Conservation (phyloP, 805 yeast genomes). For the Nakazawaea anatomiae region DNA sequence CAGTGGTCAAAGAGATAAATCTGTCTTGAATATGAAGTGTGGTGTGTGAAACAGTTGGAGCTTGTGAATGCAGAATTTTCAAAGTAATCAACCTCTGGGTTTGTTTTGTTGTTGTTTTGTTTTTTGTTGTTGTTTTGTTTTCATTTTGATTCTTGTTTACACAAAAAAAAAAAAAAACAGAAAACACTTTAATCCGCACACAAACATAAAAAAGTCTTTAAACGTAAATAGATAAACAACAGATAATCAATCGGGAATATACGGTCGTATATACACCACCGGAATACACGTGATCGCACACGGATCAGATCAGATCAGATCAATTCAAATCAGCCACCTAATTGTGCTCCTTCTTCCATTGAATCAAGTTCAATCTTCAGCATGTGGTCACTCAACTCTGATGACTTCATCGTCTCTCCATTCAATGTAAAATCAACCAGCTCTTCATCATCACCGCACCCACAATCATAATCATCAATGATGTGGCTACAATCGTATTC, state of each 20-base stretch:
- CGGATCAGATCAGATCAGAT: not conserved
- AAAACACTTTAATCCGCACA: not conserved
- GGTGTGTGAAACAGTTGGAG: not conserved
- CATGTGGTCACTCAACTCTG: conserved; percentile 31
- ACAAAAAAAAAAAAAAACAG: not conserved
- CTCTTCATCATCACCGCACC: conserved; percentile 78
- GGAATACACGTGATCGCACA: not conserved
- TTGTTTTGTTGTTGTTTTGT: not conserved
- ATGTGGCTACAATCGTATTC: conserved; percentile 81
- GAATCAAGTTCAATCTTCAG: conserved; percentile 40
- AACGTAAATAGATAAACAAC: not conserved
- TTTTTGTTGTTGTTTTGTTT: not conserved
- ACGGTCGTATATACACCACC: not conserved
- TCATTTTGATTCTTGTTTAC: not conserved
- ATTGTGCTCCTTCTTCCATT: conserved; percentile 34
- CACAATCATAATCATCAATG: conserved; percentile 91
- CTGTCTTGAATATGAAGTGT: not conserved
- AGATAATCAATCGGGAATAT: too few species aligned
- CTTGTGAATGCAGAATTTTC: not conserved
- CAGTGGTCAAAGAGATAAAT: not conserved
- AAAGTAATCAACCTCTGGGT: not conserved
- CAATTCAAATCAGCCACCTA: conserved; percentile 28
- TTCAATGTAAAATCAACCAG: conserved; percentile 29
- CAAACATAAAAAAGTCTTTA: not conserved
- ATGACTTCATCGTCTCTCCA: conserved; percentile 14